Percentiles rank a stretch among this genome's conserved stretches.
Evolutionary conservation across 2,329 filamentous ascomycete genomes (phyloP).

Genomic region (Talaromyces sp.): DNA sequence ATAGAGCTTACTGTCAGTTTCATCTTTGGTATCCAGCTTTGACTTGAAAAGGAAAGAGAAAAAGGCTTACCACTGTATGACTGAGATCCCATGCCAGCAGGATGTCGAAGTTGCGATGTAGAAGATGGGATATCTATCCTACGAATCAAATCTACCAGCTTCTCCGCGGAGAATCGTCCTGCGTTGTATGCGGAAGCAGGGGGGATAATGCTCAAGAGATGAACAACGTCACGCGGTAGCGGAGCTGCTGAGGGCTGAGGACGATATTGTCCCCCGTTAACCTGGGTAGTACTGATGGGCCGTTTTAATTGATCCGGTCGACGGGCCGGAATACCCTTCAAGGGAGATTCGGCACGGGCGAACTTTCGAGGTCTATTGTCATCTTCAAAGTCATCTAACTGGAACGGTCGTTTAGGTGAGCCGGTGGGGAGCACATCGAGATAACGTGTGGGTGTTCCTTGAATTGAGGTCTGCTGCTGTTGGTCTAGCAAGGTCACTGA

Average conservation of each 20-base stretch:
- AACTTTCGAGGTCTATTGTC: conserved; percentile 76
- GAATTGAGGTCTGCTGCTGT: conserved; percentile 21
- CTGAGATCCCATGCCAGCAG: conserved; percentile 25
- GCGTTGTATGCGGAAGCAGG: conserved; percentile 66
- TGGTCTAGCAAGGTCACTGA: conserved; percentile 31
- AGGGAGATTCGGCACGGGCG: conserved; percentile 79
- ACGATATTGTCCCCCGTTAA: conserved; percentile 36
- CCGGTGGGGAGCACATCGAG: conserved; percentile 33
- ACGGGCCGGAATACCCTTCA: conserved; percentile 84
- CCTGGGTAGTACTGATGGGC: conserved; percentile 23
- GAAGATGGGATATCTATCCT: conserved; percentile 60
- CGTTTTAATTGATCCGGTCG: conserved; percentile 70
- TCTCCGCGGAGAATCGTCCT: conserved; percentile 63
- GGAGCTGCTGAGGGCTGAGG: conserved; percentile 56
- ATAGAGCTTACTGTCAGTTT: neutral
- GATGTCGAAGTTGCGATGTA: conserved; percentile 34
- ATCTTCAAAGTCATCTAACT: conserved; percentile 65
- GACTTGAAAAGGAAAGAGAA: neutral
- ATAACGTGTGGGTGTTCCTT: conserved; percentile 34
- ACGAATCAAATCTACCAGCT: conserved; percentile 68
- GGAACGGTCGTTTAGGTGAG: conserved; percentile 55
- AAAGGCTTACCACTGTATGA: conserved; percentile 31
- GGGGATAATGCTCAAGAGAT: conserved; percentile 67
- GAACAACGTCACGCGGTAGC: conserved; percentile 63
- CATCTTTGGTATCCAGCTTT: neutral